These are phyloP conservation scores for Haplosporangium gracile DNA, from an alignment of 192 early-diverging fungal species.

Conservation along the genomic window DNA sequence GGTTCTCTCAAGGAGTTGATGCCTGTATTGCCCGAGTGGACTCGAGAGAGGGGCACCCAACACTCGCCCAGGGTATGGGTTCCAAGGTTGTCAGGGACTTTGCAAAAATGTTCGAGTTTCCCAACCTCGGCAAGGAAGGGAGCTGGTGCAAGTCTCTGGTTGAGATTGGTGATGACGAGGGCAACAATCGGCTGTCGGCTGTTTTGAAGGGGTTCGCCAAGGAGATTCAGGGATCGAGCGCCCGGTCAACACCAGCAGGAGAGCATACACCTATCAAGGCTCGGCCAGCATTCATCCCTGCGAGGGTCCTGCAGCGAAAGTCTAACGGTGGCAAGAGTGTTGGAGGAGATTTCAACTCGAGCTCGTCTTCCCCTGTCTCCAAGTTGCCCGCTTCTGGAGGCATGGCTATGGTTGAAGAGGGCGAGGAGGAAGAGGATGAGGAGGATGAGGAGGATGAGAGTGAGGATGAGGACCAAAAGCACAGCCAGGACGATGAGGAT, in stretches of 20 bases:
- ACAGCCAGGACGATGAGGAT: constrained; percentile 8
- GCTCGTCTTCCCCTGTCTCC: not conserved
- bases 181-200: constrained; percentile 25
- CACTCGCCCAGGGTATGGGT: constrained; percentile 29
- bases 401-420: constrained; percentile 48
- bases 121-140: constrained; percentile 42
- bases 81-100: constrained; percentile 47
- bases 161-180: constrained; percentile 49
- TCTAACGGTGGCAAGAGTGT: not conserved
- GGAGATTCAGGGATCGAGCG: constrained; percentile 14
- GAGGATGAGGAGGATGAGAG: constrained; percentile 37
- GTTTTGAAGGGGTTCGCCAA: constrained; percentile 35
- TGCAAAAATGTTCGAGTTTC: constrained; percentile 44
- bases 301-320: constrained; percentile 45
- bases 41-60: constrained; percentile 46
- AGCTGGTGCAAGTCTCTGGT: constrained; percentile 50
- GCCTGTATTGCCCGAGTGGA: constrained; percentile 38
- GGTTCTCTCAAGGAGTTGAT: constrained; percentile 40
- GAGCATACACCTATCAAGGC: constrained; percentile 25
- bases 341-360: not conserved
- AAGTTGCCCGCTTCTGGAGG: constrained; percentile 18
- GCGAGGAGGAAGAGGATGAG: constrained; percentile 34
- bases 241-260: not conserved
- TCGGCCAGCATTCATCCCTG: constrained; percentile 50
- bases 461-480: not conserved